Percentiles rank a stretch among this genome's conserved stretches.
These are phyloP conservation scores for Neckera pumila DNA, from an alignment of 225 moss, liverwort and hornwort genomes.

Conservation along the genomic window DNA sequence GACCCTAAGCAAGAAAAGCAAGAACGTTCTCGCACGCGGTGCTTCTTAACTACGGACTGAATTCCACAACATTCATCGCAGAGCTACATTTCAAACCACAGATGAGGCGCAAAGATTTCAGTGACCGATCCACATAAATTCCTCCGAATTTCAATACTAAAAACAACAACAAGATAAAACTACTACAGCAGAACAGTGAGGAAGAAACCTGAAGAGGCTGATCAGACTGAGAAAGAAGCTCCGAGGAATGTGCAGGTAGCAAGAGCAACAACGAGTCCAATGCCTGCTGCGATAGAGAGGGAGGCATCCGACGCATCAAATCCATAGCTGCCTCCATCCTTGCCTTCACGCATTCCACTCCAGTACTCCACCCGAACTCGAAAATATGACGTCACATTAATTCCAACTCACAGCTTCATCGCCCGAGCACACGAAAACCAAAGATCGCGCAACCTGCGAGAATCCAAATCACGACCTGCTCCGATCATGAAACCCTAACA, in stretches of 20 bases:
- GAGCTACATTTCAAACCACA: background rate
- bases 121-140: background rate
- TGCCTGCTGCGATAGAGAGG: conserved; percentile 51
- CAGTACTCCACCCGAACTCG: background rate
- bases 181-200: background rate
- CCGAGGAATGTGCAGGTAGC: conserved; percentile 61
- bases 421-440: background rate
- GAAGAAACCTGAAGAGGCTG: conserved; percentile 60
- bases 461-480: background rate
- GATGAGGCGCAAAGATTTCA: background rate
- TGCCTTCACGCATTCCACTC: background rate
- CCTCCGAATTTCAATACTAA: background rate
- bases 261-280: conserved; percentile 57
- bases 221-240: conserved; percentile 80
- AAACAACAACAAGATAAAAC: background rate
- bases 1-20: background rate
- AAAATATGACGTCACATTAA: background rate
- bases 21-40: background rate
- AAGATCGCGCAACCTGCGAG: background rate
- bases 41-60: background rate
- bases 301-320: conserved; percentile 86
- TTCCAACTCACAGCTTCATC: background rate
- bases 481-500: background rate
- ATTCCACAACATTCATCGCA: background rate
- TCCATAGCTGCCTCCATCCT: conserved; percentile 85